Evolutionary conservation across 495 filamentous ascomycete genomes (phyloP).

Genomic region (Podospora sp.): DNA sequence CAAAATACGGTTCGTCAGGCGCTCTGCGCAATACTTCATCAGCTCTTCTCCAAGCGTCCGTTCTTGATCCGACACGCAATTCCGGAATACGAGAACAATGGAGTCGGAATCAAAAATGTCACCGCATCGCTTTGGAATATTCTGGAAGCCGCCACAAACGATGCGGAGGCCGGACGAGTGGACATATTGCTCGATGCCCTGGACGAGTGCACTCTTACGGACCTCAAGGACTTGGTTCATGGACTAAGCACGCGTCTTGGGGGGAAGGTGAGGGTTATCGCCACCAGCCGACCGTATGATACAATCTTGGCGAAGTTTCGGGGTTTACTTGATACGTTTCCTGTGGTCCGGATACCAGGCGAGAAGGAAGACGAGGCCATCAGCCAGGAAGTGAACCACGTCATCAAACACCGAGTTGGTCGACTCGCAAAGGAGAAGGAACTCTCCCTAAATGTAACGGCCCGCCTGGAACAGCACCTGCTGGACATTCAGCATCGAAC

Average conservation of each 20-base stretch:
- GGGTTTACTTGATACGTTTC: constrained; percentile 39
- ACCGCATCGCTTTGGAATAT: constrained; percentile 43
- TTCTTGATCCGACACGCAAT: constrained; percentile 34
- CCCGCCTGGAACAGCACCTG: not conserved
- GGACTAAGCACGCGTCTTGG: constrained; percentile 12
- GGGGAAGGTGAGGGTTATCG: too few relatives aligned
- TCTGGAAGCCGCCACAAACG: constrained; percentile 34
- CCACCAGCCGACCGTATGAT: constrained; percentile 50
- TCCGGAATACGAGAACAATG: constrained; percentile 26
- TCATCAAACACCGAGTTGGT: constrained; percentile 1
- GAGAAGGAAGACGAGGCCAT: constrained; percentile 17
- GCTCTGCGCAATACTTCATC: constrained; percentile 50
- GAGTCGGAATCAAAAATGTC: constrained; percentile 25
- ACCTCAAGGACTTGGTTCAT: constrained; percentile 10
- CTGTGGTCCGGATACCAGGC: constrained; percentile 19
- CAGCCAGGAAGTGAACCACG: constrained; percentile 3
- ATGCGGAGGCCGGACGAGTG: constrained; percentile 44
- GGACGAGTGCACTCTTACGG: constrained; percentile 39
- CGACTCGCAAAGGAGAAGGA: not conserved
- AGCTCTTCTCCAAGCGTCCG: constrained; percentile 43
- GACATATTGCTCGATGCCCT: constrained; percentile 55
- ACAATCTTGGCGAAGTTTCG: not conserved
- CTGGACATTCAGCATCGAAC: constrained; percentile 8
- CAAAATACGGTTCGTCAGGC: constrained; percentile 46
- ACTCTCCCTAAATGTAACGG: not conserved